Base-by-base conservation (phyloP, 495 filamentous ascomycete genomes). In the Opeltia flavorubescens region DNA sequence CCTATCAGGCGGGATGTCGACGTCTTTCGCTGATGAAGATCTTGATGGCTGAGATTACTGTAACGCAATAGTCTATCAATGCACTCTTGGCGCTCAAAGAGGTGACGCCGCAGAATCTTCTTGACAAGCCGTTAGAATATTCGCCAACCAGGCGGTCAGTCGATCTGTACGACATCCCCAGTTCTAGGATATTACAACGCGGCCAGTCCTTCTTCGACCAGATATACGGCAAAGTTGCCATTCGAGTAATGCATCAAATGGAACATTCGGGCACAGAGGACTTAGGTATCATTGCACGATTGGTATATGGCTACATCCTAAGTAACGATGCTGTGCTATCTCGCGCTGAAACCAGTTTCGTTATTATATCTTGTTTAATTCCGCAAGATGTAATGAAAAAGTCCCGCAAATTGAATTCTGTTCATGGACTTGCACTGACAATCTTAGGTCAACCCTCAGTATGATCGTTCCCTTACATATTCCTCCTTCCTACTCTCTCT, bases 361-460 rank as follows among this genome's bases (percentile, higher is more conserved):
- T 75, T 23, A 53, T 77, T 41, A 57, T 77, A n/a, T 72, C 74
- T n/a, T 75, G 66, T 5, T 48, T 78, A 47, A 67, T 76, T 30
- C 70, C 70, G 12, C 71, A 74, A 59, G 71, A 75, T 51, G 70
- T 72, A 52, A 50, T n/a, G 61, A 50, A 18, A 5, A 6, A 9
- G 15, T 17, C 11, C 24, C 28, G 44, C 11, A 21, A 20, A n/a
- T 33, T 12, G 33, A 12, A 24, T 9, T 38, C 12, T 21, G 34
- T 24, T 48, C 17, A n/a, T 15, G 45, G 35, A 40, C 15, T 42
- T 17, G 39, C 26, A 43, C 11, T 8, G 15, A 40, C 31, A 24
- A 20, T 9, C 1, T 21, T 51, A 70, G 68, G 66, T 75, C 11
- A 75, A 75, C 27, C 69, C 71, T 12, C 74, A 77, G 49, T 48